Percentiles rank a stretch among this genome's conserved stretches.
These are phyloP conservation scores for Linum tenue DNA, from an alignment of 345 rosid species.

Conservation along the genomic window DNA sequence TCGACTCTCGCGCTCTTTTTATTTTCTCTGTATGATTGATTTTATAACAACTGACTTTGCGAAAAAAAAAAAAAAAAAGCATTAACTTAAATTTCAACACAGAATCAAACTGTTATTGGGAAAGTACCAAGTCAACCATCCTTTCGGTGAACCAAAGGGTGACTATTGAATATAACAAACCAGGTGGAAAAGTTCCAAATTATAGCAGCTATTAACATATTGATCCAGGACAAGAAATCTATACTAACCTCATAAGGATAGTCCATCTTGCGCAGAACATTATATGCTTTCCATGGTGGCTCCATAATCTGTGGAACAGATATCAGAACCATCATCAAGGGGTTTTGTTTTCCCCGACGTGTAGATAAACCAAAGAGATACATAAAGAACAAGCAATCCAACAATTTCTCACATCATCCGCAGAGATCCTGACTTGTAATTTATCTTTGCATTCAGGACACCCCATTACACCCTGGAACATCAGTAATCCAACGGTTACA, in stretches of 20 bases:
- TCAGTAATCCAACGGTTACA: background rate
- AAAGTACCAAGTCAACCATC: too few species aligned
- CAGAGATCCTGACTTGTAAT: conserved; percentile 77
- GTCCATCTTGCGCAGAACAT: conserved; percentile 76
- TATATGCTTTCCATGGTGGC: conserved; percentile 88
- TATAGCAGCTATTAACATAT: background rate
- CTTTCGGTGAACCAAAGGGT: background rate
- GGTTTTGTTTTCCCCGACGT: background rate
- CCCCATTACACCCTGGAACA: conserved; percentile 76
- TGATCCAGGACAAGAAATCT: background rate
- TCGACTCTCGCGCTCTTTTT: too few species aligned
- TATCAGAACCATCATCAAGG: background rate
- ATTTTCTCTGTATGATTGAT: too few species aligned
- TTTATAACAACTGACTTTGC: too few species aligned
- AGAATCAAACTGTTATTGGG: too few species aligned
- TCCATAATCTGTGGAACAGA: conserved; percentile 65
- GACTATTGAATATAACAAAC: background rate
- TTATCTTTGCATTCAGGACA: conserved; percentile 89
- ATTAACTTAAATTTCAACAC: too few species aligned
- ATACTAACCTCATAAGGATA: conserved; percentile 79
- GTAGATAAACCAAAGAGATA: background rate
- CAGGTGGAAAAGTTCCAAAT: background rate
- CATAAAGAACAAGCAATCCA: background rate
- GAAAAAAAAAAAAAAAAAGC: too few species aligned
- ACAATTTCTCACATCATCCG: conserved; percentile 74